These are phyloP conservation scores for Cadophora luteo-olivacea DNA, from an alignment of 2,329 filamentous ascomycete genomes.

Conservation along the genomic window DNA sequence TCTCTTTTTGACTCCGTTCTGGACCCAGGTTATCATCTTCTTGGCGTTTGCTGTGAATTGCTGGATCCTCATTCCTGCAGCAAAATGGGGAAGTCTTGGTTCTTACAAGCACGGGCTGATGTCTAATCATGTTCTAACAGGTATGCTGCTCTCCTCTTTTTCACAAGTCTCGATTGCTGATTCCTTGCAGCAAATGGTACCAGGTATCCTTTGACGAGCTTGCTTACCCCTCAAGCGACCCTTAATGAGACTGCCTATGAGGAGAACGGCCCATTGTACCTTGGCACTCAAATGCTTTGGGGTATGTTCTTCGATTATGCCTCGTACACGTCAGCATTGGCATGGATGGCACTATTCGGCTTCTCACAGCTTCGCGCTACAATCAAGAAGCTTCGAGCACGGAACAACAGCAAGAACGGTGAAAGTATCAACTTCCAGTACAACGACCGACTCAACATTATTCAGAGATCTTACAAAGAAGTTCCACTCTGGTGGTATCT, in stretches of 20 bases:
- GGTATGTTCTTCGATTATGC: constrained; percentile 66
- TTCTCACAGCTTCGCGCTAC: constrained; percentile 55
- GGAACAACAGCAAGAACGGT: constrained; percentile 38
- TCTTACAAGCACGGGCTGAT: constrained; percentile 60
- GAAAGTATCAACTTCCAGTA: constrained; percentile 60
- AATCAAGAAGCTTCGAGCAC: constrained; percentile 51
- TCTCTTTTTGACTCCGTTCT: constrained; percentile 63
- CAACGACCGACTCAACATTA: constrained; percentile 62
- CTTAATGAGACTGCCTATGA: constrained; percentile 51
- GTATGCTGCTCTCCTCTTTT: constrained; percentile 42
- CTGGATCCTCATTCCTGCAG: constrained; percentile 64
- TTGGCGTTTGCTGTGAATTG: constrained; percentile 60
- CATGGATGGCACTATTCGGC: constrained; percentile 64
- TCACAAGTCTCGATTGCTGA: constrained; percentile 14
- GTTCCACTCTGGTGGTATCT: constrained; percentile 66
- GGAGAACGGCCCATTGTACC: constrained; percentile 59
- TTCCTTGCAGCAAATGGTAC: constrained; percentile 42
- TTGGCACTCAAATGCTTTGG: constrained; percentile 64
- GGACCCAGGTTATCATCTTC: constrained; percentile 63
- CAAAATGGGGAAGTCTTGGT: constrained; percentile 62
- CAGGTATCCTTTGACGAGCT: constrained; percentile 44
- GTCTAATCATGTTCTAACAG: constrained; percentile 61
- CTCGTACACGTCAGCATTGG: constrained; percentile 61
- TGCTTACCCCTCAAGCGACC: constrained; percentile 45
- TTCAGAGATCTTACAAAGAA: constrained; percentile 63